Evolutionary conservation across 2,329 filamentous ascomycete species (phyloP).

Genomic region (Paecilomyces sp.): DNA sequence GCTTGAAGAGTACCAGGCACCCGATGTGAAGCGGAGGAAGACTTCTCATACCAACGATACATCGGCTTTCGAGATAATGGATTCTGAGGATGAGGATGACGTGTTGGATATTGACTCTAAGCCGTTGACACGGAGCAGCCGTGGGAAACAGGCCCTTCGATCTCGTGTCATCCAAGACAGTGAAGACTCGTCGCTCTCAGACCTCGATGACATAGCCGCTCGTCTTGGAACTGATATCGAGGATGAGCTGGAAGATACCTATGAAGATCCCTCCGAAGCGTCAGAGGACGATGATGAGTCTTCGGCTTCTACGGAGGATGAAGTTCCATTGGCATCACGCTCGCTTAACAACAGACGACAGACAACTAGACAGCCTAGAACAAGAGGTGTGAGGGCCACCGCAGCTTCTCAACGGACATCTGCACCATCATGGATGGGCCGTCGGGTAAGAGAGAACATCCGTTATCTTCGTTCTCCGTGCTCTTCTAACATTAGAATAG

Average conservation of each 20-base stretch:
- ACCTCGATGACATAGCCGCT: constrained; percentile 1
- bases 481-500: constrained; percentile 25
- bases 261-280: constrained; percentile 9
- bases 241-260: constrained; percentile 11
- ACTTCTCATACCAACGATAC: constrained; percentile 8
- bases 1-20: constrained; percentile 43
- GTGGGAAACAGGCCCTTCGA: neutral
- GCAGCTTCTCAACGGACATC: neutral
- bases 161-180: constrained; percentile 5
- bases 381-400: constrained; percentile 1
- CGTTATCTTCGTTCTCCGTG: neutral
- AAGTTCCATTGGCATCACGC: neutral
- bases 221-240: constrained; percentile 7
- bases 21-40: constrained; percentile 30
- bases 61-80: constrained; percentile 13
- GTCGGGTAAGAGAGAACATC: constrained; percentile 20
- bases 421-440: constrained; percentile 15
- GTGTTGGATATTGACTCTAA: neutral
- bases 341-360: neutral
- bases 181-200: constrained; percentile 8
- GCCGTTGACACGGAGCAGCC: neutral
- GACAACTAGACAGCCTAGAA: neutral
- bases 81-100: constrained; percentile 9
- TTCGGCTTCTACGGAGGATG: constrained; percentile 3
- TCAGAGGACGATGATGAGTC: constrained; percentile 14